Conservation (phyloP, 2,329 filamentous ascomycete species). For the Diplodia intermedia region DNA sequence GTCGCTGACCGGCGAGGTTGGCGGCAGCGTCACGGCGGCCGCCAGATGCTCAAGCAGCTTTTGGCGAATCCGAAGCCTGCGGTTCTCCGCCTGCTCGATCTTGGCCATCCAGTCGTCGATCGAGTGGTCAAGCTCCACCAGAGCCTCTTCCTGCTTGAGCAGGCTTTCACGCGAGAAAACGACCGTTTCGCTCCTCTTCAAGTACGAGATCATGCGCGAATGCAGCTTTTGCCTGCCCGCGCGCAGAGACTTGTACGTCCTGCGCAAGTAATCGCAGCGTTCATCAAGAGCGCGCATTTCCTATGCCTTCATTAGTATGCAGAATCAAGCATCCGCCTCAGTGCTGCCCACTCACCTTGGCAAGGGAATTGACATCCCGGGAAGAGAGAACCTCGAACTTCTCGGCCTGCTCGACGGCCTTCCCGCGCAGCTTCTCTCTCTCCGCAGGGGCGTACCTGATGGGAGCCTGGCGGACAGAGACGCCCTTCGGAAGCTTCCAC, state of each 20-base stretch:
- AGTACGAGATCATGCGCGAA: conserved; percentile 76
- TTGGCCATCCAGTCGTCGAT: conserved; percentile 84
- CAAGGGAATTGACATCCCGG: conserved; percentile 58
- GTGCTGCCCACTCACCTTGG: conserved; percentile 53
- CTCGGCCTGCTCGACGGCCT: conserved; percentile 49
- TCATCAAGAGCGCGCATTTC: conserved; percentile 80
- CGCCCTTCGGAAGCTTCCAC: conserved; percentile 48
- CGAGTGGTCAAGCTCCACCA: conserved; percentile 76
- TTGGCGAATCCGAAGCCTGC: conserved; percentile 75
- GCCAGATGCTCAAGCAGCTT: conserved; percentile 84
- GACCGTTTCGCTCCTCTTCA: conserved; percentile 72
- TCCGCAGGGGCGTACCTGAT: conserved; percentile 45
- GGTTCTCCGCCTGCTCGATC: conserved; percentile 80
- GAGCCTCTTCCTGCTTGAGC: conserved; percentile 79
- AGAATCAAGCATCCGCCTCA: conserved; percentile 43
- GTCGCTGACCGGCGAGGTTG: conserved; percentile 36
- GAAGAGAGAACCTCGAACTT: conserved; percentile 52
- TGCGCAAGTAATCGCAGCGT: conserved; percentile 77
- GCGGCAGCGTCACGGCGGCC: conserved; percentile 58
- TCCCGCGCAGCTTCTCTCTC: conserved; percentile 47
- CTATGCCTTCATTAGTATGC: conserved; percentile 45
- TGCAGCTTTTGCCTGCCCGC: conserved; percentile 79
- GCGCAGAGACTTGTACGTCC: conserved; percentile 76
- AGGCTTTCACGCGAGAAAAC: conserved; percentile 77
- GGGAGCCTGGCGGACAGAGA: conserved; percentile 47